Conservation (phyloP, 2,329 filamentous ascomycete species). For the Phialophora tarda region DNA sequence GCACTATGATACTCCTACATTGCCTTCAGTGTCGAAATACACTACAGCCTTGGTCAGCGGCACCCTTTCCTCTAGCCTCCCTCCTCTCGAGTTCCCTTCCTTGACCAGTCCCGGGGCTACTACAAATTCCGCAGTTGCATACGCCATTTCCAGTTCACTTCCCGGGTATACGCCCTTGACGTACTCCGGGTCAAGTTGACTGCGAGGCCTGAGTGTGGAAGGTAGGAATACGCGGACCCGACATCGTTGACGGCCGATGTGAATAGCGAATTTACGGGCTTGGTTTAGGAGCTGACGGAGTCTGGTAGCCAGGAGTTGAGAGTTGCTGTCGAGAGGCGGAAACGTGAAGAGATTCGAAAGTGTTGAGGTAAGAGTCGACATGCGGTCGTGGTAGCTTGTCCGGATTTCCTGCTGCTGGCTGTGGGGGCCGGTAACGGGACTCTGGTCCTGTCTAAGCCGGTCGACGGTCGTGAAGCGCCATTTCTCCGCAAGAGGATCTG, state of each 20-base stretch:
- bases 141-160: background rate
- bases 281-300: background rate
- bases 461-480: conserved; percentile 8
- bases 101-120: background rate
- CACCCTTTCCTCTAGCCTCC: background rate
- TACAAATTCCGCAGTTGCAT: background rate
- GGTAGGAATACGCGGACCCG: conserved; percentile 7
- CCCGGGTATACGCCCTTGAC: conserved; percentile 5
- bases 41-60: conserved; percentile 1
- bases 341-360: background rate
- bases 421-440: too few relatives aligned
- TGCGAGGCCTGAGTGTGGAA: too few relatives aligned
- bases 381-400: background rate
- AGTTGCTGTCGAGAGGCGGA: background rate
- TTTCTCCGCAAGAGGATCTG: conserved; percentile 1
- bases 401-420: background rate
- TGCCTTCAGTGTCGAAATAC: background rate
- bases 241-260: background rate
- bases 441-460: background rate
- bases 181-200: background rate
- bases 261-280: conserved; percentile 1
- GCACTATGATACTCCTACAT: background rate
- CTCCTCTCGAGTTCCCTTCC: conserved; percentile 3
- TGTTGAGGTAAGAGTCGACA: background rate
- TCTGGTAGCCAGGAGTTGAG: background rate